Conservation (phyloP, 352 stramenopile species). For the Phytopythium oedochilum region DNA sequence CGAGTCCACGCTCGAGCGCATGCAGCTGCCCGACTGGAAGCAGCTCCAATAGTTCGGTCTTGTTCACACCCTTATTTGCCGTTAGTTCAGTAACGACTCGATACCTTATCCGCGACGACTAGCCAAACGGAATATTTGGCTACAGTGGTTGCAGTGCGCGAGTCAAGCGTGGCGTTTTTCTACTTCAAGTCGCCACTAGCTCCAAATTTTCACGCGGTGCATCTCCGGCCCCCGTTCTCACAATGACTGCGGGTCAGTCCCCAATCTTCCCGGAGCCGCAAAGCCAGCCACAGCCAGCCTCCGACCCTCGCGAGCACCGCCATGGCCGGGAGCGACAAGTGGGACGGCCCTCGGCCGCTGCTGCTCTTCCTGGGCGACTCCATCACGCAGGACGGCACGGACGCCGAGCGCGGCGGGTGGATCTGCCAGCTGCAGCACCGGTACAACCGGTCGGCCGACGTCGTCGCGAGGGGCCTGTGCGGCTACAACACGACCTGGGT, state of each 20-base stretch:
- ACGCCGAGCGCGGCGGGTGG: conserved; percentile 32
- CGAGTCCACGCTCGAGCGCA: conserved; percentile 23
- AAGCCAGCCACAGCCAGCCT: too few relatives aligned
- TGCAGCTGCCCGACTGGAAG: conserved; percentile 35
- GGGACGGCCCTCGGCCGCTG: neutral
- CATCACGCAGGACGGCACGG: conserved; percentile 38
- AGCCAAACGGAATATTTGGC: too few relatives aligned
- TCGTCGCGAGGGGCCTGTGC: conserved; percentile 44
- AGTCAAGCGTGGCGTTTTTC: too few relatives aligned
- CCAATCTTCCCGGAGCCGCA: neutral
- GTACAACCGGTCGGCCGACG: conserved; percentile 47
- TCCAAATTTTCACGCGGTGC: too few relatives aligned
- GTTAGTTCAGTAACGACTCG: too few relatives aligned
- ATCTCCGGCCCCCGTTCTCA: too few relatives aligned
- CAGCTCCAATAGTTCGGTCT: conserved; percentile 43
- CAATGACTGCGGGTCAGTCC: neutral
- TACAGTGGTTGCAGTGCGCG: too few relatives aligned
- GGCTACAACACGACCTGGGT: conserved; percentile 52
- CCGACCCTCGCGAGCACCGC: too few relatives aligned
- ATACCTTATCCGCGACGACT: too few relatives aligned
- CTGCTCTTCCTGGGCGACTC: conserved; percentile 23
- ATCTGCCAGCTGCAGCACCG: conserved; percentile 29
- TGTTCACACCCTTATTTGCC: too few relatives aligned
- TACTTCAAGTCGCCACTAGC: too few relatives aligned
- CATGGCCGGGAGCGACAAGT: neutral